Evolutionary conservation across 805 yeast species (phyloP).

Genomic region (Phaffomyces opuntiae): DNA sequence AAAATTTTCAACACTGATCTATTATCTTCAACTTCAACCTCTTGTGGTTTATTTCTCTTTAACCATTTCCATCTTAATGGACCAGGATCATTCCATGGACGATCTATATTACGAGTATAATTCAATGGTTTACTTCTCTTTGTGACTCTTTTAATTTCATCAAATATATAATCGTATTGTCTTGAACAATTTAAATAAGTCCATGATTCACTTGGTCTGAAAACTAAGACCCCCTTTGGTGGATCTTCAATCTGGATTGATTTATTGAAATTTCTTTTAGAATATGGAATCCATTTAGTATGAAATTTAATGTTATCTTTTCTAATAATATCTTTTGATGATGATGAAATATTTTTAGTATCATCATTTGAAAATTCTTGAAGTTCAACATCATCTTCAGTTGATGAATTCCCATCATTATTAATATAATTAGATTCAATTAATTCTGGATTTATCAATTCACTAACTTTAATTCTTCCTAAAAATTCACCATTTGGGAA

Average conservation of each 20-base stretch:
- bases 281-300: constrained; percentile 62
- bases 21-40: constrained; percentile 25
- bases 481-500: constrained; percentile 78
- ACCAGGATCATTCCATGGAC: constrained; percentile 93
- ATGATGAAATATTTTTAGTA: background rate
- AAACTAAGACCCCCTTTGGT: constrained; percentile 87
- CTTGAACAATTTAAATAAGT: constrained; percentile 75
- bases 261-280: constrained; percentile 44
- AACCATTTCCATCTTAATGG: constrained; percentile 30
- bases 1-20: constrained; percentile 67
- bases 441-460: constrained; percentile 57
- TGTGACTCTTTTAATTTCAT: constrained; percentile 56
- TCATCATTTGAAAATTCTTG: constrained; percentile 7
- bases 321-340: background rate
- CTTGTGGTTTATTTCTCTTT: constrained; percentile 18
- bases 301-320: constrained; percentile 33
- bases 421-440: constrained; percentile 18
- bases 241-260: constrained; percentile 61
- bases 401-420: constrained; percentile 3
- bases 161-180: constrained; percentile 63
- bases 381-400: constrained; percentile 7
- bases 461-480: constrained; percentile 69
- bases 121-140: constrained; percentile 46
- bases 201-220: constrained; percentile 74
- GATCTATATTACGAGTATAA: constrained; percentile 35